Evolutionary conservation across 176 grass and related monocot species (phyloP).

Genomic region (Cocos nucifera): DNA sequence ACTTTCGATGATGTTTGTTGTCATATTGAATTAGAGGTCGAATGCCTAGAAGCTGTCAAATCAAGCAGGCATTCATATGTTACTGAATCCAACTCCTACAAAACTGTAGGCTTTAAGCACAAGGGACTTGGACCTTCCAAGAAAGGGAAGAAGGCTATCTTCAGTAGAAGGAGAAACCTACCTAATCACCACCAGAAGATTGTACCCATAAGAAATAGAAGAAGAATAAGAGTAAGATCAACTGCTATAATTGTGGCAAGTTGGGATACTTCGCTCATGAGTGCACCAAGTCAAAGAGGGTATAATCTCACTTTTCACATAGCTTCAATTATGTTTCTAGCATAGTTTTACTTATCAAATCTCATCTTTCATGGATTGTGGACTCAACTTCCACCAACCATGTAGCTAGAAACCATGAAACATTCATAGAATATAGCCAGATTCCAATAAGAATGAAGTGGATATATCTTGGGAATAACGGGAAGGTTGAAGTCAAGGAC

Average conservation of each 20-base stretch:
- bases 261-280: too few species aligned
- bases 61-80: too few species aligned
- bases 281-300: too few species aligned
- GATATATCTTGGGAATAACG: slow-evolving; percentile 9
- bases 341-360: background rate
- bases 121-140: background rate
- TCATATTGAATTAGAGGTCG: background rate
- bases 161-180: too few species aligned
- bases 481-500: background rate
- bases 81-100: background rate
- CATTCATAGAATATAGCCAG: background rate
- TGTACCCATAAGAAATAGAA: too few species aligned
- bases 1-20: too few species aligned
- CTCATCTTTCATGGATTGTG: background rate
- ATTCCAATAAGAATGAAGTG: background rate
- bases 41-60: background rate
- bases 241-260: too few species aligned
- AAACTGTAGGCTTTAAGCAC: background rate
- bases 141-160: background rate
- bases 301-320: background rate
- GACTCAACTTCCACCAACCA: too few species aligned
- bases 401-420: too few species aligned
- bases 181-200: background rate
- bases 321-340: background rate
- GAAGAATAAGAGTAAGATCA: too few species aligned